Evolutionary conservation across 352 stramenopile genomes (phyloP).

Genomic region (Pilasporangium apinafurcum): DNA sequence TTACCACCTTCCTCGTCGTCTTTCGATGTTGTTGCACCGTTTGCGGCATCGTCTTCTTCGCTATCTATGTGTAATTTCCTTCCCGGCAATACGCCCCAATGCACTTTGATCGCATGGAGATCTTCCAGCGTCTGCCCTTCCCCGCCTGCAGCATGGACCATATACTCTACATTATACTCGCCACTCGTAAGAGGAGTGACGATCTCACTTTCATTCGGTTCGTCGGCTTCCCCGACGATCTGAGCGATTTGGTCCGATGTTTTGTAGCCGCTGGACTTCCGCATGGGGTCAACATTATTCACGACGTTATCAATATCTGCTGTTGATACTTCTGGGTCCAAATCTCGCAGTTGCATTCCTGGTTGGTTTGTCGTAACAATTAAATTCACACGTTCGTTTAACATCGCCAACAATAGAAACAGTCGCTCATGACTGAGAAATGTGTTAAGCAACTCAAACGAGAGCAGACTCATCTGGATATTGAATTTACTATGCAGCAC

Average conservation of each 20-base stretch:
- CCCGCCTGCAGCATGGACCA: constrained; percentile 45
- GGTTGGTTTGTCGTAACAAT: constrained; percentile 70
- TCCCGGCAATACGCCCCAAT: constrained; percentile 64
- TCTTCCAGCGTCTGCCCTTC: constrained; percentile 43
- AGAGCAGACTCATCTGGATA: constrained; percentile 73
- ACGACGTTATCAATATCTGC: constrained; percentile 11
- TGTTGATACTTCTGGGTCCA: constrained; percentile 31
- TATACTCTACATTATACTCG: constrained; percentile 66
- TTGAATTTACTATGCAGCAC: constrained; percentile 83
- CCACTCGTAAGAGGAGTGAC: constrained; percentile 46
- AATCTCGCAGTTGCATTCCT: constrained; percentile 53
- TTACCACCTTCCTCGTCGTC: constrained; percentile 16
- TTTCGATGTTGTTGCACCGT: constrained; percentile 2
- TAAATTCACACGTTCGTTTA: constrained; percentile 76
- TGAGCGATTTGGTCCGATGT: constrained; percentile 54
- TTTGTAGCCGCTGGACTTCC: constrained; percentile 32
- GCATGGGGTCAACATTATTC: constrained; percentile 32
- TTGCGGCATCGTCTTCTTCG: constrained; percentile 13
- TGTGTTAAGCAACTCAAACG: constrained; percentile 75
- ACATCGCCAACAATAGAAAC: constrained; percentile 66
- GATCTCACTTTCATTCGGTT: constrained; percentile 73
- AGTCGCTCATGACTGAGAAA: constrained; percentile 76
- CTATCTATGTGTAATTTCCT: constrained; percentile 34
- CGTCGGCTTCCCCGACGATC: constrained; percentile 31
- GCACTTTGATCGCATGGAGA: constrained; percentile 57